Percentiles rank a stretch among this genome's conserved stretches.
These are phyloP conservation scores for Didymella pomorum DNA, from an alignment of 2,329 filamentous ascomycete species.

Conservation along the genomic window DNA sequence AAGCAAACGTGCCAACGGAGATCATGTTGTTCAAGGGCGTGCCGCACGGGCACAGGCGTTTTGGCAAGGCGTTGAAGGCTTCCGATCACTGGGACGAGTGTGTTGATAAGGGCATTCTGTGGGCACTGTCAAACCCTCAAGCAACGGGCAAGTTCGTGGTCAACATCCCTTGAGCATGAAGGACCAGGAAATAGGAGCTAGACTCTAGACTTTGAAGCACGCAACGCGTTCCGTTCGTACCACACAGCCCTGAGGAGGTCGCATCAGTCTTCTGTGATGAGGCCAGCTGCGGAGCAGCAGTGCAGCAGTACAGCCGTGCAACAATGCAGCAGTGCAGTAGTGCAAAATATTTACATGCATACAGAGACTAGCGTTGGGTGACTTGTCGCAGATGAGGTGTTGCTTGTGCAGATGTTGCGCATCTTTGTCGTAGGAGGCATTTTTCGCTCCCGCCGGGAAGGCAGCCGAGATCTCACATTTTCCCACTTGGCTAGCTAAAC, in stretches of 20 bases:
- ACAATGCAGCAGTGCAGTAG: neutral
- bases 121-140: constrained; percentile 50
- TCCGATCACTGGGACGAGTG: constrained; percentile 55
- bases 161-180: constrained; percentile 26
- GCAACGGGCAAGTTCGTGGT: constrained; percentile 48
- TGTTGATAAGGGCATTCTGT: constrained; percentile 55
- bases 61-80: constrained; percentile 52
- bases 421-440: neutral
- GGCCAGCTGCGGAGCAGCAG: neutral
- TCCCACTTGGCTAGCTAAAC: neutral
- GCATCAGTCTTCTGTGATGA: neutral
- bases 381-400: neutral
- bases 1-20: constrained; percentile 60
- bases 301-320: neutral
- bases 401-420: neutral
- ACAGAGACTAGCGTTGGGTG: neutral
- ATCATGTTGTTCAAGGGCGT: constrained; percentile 61
- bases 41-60: constrained; percentile 62
- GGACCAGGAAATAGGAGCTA: neutral
- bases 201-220: neutral
- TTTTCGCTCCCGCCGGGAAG: neutral
- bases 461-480: neutral
- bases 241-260: neutral
- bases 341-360: neutral
- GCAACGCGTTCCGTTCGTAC: neutral